Percentiles rank a stretch among this genome's conserved stretches.
Evolutionary conservation across 2,329 filamentous ascomycete species (phyloP).

Genomic region (Beauveria sp.): DNA sequence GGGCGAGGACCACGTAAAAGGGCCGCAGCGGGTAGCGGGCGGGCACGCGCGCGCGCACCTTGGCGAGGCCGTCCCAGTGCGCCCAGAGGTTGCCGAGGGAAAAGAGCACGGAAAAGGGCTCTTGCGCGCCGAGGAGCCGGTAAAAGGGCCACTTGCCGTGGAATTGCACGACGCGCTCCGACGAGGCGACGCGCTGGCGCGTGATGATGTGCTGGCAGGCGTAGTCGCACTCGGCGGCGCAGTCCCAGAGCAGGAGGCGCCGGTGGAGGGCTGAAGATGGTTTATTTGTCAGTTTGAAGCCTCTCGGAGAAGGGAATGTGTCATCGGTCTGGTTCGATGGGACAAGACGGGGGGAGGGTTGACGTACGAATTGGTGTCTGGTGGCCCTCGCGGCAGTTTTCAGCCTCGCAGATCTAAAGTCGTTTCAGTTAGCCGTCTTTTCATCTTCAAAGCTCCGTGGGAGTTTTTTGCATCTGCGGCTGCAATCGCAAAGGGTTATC

Average conservation of each 20-base stretch:
- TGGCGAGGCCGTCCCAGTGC: constrained; percentile 68
- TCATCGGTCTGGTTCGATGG: not conserved
- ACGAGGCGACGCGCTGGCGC: constrained; percentile 54
- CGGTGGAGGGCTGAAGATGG: constrained; percentile 62
- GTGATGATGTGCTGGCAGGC: constrained; percentile 94
- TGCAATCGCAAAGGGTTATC: not conserved
- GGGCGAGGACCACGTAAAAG: constrained; percentile 75
- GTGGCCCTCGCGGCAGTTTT: constrained; percentile 67
- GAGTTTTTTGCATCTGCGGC: not conserved
- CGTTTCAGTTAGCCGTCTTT: not conserved
- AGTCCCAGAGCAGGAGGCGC: constrained; percentile 85
- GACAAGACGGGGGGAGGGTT: constrained; percentile 9
- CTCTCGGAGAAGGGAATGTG: constrained; percentile 4
- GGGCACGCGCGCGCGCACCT: constrained; percentile 64
- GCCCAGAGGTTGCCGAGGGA: constrained; percentile 85
- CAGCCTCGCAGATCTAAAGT: constrained; percentile 64
- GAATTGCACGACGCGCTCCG: constrained; percentile 74
- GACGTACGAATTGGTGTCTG: constrained; percentile 61
- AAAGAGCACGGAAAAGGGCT: constrained; percentile 89
- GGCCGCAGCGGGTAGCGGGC: constrained; percentile 64
- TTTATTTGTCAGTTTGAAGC: constrained; percentile 6
- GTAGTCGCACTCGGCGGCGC: constrained; percentile 93
- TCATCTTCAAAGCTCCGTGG: not conserved
- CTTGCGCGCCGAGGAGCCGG: constrained; percentile 85
- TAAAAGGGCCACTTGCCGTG: constrained; percentile 98